Evolutionary conservation across 768 basidiomycete genomes (phyloP).

Genomic region (Fomitopsis serialis): DNA sequence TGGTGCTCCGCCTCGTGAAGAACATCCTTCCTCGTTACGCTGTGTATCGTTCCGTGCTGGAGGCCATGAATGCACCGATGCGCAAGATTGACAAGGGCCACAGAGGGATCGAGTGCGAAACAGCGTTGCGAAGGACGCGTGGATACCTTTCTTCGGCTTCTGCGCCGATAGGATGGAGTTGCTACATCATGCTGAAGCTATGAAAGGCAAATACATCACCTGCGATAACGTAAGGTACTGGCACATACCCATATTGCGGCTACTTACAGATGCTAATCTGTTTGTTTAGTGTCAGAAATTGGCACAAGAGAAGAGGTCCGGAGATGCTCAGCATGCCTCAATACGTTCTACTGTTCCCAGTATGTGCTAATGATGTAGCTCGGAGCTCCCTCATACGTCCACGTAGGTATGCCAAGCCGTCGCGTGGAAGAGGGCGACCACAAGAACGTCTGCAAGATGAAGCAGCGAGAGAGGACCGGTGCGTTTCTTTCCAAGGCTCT

Average conservation of each 20-base stretch:
- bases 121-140: slow-evolving; percentile 21
- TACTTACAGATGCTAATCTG: too few relatives aligned
- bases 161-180: slow-evolving; percentile 23
- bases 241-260: neutral
- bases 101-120: slow-evolving; percentile 15
- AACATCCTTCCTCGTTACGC: slow-evolving; percentile 29
- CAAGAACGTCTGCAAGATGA: slow-evolving; percentile 31
- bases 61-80: slow-evolving; percentile 26
- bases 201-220: slow-evolving; percentile 27
- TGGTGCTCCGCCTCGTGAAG: slow-evolving; percentile 23
- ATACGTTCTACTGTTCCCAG: slow-evolving; percentile 32
- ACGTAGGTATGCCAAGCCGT: slow-evolving; percentile 27
- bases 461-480: slow-evolving; percentile 33
- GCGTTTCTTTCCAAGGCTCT: neutral
- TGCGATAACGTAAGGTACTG: slow-evolving; percentile 28
- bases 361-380: neutral
- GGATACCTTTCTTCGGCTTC: slow-evolving; percentile 23
- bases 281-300: slow-evolving; percentile 27
- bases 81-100: slow-evolving; percentile 12
- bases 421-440: slow-evolving; percentile 35
- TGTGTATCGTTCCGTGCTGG: slow-evolving; percentile 33
- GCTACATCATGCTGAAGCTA: slow-evolving; percentile 18
- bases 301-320: slow-evolving; percentile 29
- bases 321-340: slow-evolving; percentile 29
- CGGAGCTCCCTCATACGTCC: too few relatives aligned